Percentiles rank a stretch among this genome's conserved stretches.
phyloP scores from a whole-genome alignment of 805 yeast genomes.

The Wickerhamiella musiphila region DNA sequence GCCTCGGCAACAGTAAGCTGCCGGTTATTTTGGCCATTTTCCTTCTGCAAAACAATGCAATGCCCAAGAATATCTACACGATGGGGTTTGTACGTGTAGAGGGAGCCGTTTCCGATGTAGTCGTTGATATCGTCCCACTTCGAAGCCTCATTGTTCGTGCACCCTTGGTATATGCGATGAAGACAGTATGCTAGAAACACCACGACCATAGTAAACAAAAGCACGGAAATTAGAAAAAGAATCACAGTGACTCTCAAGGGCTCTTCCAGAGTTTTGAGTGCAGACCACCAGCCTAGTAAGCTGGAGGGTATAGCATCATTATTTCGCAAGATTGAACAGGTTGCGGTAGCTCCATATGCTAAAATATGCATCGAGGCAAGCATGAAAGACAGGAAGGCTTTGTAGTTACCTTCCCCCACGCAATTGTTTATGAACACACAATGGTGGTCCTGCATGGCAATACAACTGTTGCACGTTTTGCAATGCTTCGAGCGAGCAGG shows the following conservation, averaged over 20 bases:
- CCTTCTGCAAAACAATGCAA: conserved; percentile 16
- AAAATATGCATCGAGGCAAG: conserved; percentile 30
- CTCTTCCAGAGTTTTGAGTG: too few species aligned
- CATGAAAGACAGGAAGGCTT: conserved; percentile 42
- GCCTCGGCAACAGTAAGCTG: conserved; percentile 16
- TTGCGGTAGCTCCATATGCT: conserved; percentile 27
- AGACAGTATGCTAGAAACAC: conserved; percentile 32
- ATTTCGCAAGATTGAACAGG: conserved; percentile 12
- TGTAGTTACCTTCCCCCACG: conserved; percentile 41
- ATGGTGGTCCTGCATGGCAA: conserved; percentile 38
- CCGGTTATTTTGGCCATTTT: conserved; percentile 16
- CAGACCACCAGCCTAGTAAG: conserved; percentile 3
- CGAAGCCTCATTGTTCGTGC: conserved; percentile 56
- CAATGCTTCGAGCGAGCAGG: conserved; percentile 54
- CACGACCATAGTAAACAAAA: conserved; percentile 28
- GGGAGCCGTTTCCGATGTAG: conserved; percentile 26
- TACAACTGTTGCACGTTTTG: conserved; percentile 31
- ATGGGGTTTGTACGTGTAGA: conserved; percentile 19
- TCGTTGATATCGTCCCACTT: conserved; percentile 55
- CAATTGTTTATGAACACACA: conserved; percentile 49
- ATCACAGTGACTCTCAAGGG: conserved; percentile 16
- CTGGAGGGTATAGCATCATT: not conserved
- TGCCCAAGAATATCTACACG: conserved; percentile 11
- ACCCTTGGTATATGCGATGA: conserved; percentile 40
- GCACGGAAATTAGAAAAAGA: conserved; percentile 28